A percentile compares a stretch with the other conserved stretches of the same genome.
phyloP scores from a whole-genome alignment of 768 basidiomycete species.

The Udeniomyces megalosporus region DNA sequence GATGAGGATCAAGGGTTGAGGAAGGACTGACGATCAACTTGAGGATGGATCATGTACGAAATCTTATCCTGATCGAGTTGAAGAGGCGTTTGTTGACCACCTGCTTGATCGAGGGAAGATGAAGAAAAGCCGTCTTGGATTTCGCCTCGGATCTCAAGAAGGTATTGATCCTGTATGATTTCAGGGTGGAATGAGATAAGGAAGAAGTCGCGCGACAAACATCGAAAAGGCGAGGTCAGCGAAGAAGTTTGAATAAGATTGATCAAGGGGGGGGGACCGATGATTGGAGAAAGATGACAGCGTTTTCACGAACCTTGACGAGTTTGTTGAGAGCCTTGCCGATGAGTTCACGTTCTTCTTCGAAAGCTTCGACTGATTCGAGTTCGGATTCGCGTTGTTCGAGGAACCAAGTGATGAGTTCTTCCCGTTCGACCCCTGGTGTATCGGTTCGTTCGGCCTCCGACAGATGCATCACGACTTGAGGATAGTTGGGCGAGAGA shows the following conservation, averaged over 20 bases:
- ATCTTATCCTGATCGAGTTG: conserved; percentile 6
- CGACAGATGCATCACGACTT: conserved; percentile 60
- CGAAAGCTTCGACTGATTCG: conserved; percentile 66
- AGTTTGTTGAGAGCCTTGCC: conserved; percentile 76
- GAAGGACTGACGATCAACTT: conserved; percentile 14
- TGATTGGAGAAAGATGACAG: no score
- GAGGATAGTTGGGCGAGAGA: neutral
- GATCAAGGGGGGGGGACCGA: neutral
- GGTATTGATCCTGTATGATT: conserved; percentile 51
- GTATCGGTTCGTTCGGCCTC: conserved; percentile 60
- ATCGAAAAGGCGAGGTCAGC: neutral
- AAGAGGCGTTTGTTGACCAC: neutral
- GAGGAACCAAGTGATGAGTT: conserved; percentile 91
- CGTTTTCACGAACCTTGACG: conserved; percentile 73
- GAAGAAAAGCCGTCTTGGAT: conserved; percentile 51
- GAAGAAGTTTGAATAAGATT: neutral
- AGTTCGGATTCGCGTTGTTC: conserved; percentile 74
- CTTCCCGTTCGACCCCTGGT: conserved; percentile 67
- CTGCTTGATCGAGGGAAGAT: neutral
- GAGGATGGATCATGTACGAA: conserved; percentile 17
- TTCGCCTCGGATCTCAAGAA: conserved; percentile 69
- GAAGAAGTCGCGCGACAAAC: no score
- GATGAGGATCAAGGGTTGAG: no score
- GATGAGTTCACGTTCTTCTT: conserved; percentile 78
- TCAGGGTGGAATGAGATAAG: no score